A percentile compares a stretch with the other conserved stretches of the same genome.
Conservation (phyloP, 2,329 filamentous ascomycete genomes). For the Fusarium dlaminii region DNA sequence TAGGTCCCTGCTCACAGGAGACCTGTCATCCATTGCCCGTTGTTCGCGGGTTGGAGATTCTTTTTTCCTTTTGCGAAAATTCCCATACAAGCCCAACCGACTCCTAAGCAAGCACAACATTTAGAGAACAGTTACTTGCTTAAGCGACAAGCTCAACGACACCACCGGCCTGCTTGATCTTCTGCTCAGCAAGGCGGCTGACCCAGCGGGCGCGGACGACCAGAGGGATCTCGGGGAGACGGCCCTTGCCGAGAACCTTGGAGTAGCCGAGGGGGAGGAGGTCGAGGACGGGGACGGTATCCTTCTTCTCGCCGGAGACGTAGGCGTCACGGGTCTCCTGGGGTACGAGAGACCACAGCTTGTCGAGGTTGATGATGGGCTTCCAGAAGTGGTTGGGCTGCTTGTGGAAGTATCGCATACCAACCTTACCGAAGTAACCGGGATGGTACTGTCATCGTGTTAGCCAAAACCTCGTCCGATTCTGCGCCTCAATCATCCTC, state of each 20-base stretch:
- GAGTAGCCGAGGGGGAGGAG: conserved; percentile 97
- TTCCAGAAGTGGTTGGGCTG: conserved; percentile 97
- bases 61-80: conserved; percentile 43
- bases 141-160: conserved; percentile 94
- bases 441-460: conserved; percentile 79
- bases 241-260: conserved; percentile 98
- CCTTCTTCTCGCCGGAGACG: conserved; percentile 79
- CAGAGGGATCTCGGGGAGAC: conserved; percentile 90
- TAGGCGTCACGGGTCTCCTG: conserved; percentile 93
- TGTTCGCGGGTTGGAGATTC: conserved; percentile 39
- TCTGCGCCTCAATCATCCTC: conserved; percentile 49
- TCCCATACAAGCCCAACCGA: conserved; percentile 44
- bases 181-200: conserved; percentile 95
- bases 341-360: conserved; percentile 98
- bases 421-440: conserved; percentile 99
- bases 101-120: conserved; percentile 40
- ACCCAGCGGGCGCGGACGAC: conserved; percentile 96
- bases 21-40: conserved; percentile 32
- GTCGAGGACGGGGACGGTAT: conserved; percentile 97
- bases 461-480: conserved; percentile 35
- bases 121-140: conserved; percentile 40
- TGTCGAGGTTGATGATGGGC: conserved; percentile 98
- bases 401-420: conserved; percentile 98
- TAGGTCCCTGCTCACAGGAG: conserved; percentile 42
- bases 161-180: conserved; percentile 98